These are phyloP conservation scores for Coelastrella sp. DNA, from an alignment of 139 green algal species.

Conservation along the genomic window DNA sequence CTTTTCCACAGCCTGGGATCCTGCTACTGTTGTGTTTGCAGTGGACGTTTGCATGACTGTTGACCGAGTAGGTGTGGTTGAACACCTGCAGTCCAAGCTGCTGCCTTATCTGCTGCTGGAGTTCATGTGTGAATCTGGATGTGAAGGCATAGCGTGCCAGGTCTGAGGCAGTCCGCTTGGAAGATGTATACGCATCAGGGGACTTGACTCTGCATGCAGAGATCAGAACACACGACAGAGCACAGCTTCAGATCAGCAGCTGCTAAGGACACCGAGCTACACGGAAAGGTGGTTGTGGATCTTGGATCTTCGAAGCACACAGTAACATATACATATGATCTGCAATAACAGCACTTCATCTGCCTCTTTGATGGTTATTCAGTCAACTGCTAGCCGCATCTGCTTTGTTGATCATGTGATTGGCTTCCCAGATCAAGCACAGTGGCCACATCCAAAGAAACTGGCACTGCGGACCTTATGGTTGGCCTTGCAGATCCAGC, in stretches of 20 bases:
- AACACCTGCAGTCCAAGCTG: slow-evolving; percentile 7
- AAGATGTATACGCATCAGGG: background rate
- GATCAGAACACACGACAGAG: background rate
- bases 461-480: slow-evolving; percentile 50
- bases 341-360: too few relatives aligned
- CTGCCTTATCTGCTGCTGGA: slow-evolving; percentile 19
- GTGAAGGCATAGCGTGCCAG: background rate
- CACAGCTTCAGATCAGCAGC: too few relatives aligned
- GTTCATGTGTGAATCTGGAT: background rate
- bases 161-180: background rate
- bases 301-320: too few relatives aligned
- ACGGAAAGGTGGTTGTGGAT: too few relatives aligned
- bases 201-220: slow-evolving; percentile 13
- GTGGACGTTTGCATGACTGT: too few relatives aligned
- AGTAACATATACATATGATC: too few relatives aligned
- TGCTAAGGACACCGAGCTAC: too few relatives aligned
- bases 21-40: background rate
- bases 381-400: too few relatives aligned
- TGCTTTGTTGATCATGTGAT: too few relatives aligned
- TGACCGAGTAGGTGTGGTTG: slow-evolving; percentile 4
- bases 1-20: background rate
- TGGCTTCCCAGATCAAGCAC: too few relatives aligned
- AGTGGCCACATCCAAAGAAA: too few relatives aligned
- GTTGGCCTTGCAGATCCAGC: slow-evolving; percentile 54
- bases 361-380: too few relatives aligned